phyloP scores from a whole-genome alignment of 1,284 basidiomycete species.

The Ustilago lituana region DNA sequence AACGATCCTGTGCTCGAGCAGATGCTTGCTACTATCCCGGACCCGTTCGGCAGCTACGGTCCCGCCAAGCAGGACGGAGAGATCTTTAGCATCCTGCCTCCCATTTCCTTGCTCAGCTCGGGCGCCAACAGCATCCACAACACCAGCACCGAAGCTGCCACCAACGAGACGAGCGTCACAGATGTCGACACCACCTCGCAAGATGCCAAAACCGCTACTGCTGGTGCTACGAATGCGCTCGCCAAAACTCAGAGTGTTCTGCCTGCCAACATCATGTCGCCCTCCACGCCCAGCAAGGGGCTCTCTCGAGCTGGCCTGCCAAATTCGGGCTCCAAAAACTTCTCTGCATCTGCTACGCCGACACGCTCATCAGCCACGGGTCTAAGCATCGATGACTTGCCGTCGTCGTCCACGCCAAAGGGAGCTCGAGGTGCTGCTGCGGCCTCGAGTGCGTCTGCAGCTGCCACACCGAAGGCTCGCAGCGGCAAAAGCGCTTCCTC shows the following conservation, averaged over 20 bases:
- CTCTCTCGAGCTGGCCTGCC: constrained; percentile 21
- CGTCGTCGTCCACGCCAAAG: constrained; percentile 35
- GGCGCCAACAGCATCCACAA: constrained; percentile 43
- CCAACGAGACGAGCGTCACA: constrained; percentile 36
- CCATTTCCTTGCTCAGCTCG: constrained; percentile 48
- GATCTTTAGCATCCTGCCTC: constrained; percentile 80
- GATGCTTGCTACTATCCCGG: constrained; percentile 86
- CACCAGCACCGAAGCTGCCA: constrained; percentile 28
- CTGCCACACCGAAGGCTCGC: constrained; percentile 25
- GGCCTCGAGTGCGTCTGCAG: neutral
- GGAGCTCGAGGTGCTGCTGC: constrained; percentile 1
- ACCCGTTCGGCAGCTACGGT: constrained; percentile 91
- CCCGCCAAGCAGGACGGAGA: constrained; percentile 86
- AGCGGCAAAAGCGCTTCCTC: neutral
- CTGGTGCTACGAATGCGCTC: neutral
- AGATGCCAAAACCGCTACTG: neutral
- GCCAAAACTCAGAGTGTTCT: constrained; percentile 15
- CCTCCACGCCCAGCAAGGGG: constrained; percentile 48
- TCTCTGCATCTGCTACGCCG: constrained; percentile 17
- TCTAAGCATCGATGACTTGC: constrained; percentile 7
- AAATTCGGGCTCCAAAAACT: neutral
- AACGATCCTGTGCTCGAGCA: constrained; percentile 86
- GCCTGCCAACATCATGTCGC: constrained; percentile 48
- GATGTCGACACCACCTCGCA: constrained; percentile 12
- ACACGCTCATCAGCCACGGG: constrained; percentile 12